Evolutionary conservation across 768 basidiomycete species (phyloP).

Genomic region (Leucocoprinus sp.): DNA sequence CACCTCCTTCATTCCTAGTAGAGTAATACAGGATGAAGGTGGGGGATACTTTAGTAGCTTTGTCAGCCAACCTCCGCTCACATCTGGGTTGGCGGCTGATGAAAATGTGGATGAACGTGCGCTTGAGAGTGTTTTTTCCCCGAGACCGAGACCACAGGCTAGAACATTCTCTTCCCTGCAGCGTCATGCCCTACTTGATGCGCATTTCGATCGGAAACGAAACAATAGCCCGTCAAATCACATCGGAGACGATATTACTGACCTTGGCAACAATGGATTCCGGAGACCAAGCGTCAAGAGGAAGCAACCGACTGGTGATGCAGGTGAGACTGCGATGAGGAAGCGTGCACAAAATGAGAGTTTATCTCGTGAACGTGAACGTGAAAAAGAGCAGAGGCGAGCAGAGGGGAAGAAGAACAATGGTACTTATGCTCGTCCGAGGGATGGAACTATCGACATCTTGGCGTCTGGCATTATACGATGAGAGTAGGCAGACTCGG

Average conservation of each 20-base stretch:
- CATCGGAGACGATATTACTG: constrained; percentile 50
- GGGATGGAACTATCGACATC: constrained; percentile 3
- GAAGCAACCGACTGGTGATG: constrained; percentile 17
- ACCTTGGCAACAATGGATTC: constrained; percentile 38
- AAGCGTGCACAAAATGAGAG: constrained; percentile 7
- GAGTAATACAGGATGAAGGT: neutral
- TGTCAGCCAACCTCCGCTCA: neutral
- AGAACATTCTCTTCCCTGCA: neutral
- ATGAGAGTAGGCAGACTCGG: neutral
- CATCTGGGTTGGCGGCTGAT: neutral
- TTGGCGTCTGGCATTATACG: constrained; percentile 5
- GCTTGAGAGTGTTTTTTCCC: neutral
- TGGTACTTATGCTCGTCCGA: neutral
- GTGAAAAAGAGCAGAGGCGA: constrained; percentile 1
- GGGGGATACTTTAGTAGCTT: constrained; percentile 1
- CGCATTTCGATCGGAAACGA: constrained; percentile 38
- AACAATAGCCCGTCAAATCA: constrained; percentile 68
- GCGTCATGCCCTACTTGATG: neutral
- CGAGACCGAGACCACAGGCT: neutral
- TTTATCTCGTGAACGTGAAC: constrained; percentile 6
- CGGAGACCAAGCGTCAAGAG: constrained; percentile 66
- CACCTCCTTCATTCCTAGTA: neutral
- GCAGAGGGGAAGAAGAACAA: constrained; percentile 5
- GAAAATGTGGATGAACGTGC: neutral
- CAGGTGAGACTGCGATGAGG: constrained; percentile 1